Conservation (phyloP, 352 stramenopile genomes). For the Globisporangium orthogonon region DNA sequence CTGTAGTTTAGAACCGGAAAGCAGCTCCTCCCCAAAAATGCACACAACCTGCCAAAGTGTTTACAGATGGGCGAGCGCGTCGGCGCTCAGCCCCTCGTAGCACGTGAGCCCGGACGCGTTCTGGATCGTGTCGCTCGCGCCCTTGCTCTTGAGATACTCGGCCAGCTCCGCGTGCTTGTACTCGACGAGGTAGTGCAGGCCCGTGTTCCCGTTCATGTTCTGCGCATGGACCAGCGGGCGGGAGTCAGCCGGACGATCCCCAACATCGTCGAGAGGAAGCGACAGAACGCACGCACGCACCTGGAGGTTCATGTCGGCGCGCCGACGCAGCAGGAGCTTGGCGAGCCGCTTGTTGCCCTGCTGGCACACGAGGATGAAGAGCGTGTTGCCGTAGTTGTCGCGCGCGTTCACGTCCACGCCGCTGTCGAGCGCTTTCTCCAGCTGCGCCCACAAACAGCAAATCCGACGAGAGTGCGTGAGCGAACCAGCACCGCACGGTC, state of each 20-base stretch:
- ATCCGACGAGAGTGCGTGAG: not conserved
- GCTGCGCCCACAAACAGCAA: constrained; percentile 18
- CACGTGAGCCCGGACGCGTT: constrained; percentile 91
- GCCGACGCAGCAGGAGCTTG: constrained; percentile 93
- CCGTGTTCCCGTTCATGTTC: constrained; percentile 94
- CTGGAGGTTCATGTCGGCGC: constrained; percentile 91
- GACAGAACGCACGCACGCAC: constrained; percentile 10
- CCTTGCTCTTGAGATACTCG: constrained; percentile 93
- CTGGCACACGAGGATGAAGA: constrained; percentile 93
- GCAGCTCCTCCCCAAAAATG: not conserved
- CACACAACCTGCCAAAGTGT: not conserved
- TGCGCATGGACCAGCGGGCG: constrained; percentile 17
- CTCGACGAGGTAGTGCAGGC: constrained; percentile 93
- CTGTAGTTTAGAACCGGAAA: constrained; percentile 16
- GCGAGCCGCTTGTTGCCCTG: constrained; percentile 93
- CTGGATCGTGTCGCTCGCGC: constrained; percentile 87
- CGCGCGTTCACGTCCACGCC: constrained; percentile 86
- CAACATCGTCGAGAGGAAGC: not conserved
- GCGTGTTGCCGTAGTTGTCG: constrained; percentile 93
- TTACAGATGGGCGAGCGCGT: constrained; percentile 27
- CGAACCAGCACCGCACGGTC: not conserved
- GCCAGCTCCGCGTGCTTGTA: constrained; percentile 90
- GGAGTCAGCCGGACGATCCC: not conserved
- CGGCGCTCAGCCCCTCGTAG: constrained; percentile 89
- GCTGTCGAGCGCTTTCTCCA: constrained; percentile 87